Evolutionary conservation across 768 basidiomycete genomes (phyloP), one percentile per base, ranked within the genome.

Genomic region (Phlegmacium glaucopus): DNA sequence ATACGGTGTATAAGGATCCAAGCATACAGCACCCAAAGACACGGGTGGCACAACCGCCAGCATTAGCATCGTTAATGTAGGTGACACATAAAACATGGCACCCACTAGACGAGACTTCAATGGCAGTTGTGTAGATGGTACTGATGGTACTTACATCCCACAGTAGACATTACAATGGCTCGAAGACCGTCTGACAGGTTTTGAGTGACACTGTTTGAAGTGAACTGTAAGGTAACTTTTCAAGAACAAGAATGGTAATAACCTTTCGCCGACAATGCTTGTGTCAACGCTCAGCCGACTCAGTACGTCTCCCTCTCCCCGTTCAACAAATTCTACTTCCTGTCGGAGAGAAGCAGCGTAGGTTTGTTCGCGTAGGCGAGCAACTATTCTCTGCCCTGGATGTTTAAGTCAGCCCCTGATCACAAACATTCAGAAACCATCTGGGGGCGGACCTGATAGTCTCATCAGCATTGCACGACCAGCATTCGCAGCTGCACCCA

Each of bases 261-360:
- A 89, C 90, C 89, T 91, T 69, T 92, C 93, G 36, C 95, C 95
- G 35, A 98, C 90, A 53, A 98, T 90, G 54, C 83, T 90, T 6
- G 90, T 90, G 62, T 99, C 95, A 1, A 86, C 87, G 48, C 89
- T 93, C 27, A 98, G 74, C 46, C 95, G 74, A 64, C 92, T 94
- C 37, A 97, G 71, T 8, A 96, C 89, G 62, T 99, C 95, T 7
- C 95, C 95, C 52, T 94, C 92, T 2, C 91, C 91, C 30, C 79
- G 80, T 63, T 96, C 94, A 6, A 94, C 90, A 63, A 84, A 94
- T 63, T 95, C 93, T 22, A 95, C 86, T 64, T 97, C 94, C 65
- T 96, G 92, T 44, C 74, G 77, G 6, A 97, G 72, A 3, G 92
- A 81, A n/a, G 90, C 87, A 6, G 77, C 71, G 62, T 92, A 98